phyloP scores from a whole-genome alignment of 129 eudicot species.

The Daucus carota region DNA sequence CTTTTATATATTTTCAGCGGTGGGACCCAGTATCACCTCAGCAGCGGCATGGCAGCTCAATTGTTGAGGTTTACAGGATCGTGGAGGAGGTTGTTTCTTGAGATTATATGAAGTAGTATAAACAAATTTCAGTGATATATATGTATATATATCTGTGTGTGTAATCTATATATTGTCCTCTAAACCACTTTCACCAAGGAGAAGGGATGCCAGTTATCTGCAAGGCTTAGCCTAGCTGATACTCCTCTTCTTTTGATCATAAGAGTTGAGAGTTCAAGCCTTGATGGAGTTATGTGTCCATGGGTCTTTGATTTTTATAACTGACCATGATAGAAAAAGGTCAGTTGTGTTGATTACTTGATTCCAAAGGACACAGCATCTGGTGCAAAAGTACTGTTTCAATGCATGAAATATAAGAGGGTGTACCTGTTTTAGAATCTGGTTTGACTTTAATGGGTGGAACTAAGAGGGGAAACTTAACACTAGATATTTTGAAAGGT shows the following conservation, averaged over 20 bases:
- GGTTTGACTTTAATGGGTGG: neutral
- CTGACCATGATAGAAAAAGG: too few relatives aligned
- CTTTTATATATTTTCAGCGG: slow-evolving; percentile 33
- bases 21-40: slow-evolving; percentile 97
- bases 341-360: too few relatives aligned
- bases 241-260: neutral
- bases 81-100: slow-evolving; percentile 76
- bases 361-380: too few relatives aligned
- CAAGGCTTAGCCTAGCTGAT: neutral
- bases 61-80: slow-evolving; percentile 95
- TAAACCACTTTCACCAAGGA: too few relatives aligned
- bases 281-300: neutral
- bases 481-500: neutral
- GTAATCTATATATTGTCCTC: neutral
- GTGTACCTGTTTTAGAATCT: neutral
- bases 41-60: slow-evolving; percentile 93
- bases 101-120: too few relatives aligned
- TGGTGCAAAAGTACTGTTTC: neutral
- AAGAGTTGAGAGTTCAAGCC: neutral
- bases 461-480: neutral
- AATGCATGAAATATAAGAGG: neutral
- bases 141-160: too few relatives aligned
- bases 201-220: neutral
- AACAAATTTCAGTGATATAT: neutral
- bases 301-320: neutral